A percentile compares a stretch with the other conserved stretches of the same genome.
Evolutionary conservation across 2,329 filamentous ascomycete genomes (phyloP).

Genomic region (Penicillium sp.): DNA sequence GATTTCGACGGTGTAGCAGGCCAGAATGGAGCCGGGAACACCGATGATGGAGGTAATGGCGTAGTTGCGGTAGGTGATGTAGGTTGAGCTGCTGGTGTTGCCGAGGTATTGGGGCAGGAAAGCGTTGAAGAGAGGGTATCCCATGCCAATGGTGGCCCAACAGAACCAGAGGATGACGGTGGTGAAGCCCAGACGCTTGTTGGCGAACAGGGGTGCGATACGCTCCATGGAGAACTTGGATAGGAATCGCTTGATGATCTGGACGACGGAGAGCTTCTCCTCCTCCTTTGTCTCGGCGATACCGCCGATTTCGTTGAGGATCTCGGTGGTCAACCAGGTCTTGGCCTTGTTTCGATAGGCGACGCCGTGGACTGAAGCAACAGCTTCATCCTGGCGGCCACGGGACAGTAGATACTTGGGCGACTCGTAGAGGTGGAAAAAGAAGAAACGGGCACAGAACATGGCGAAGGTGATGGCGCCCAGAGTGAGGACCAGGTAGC

Average conservation of each 20-base stretch:
- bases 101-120: slow-evolving; percentile 79
- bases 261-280: slow-evolving; percentile 37
- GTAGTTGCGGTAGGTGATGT: slow-evolving; percentile 67
- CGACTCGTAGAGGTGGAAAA: slow-evolving; percentile 79
- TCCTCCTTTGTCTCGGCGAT: slow-evolving; percentile 40
- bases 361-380: slow-evolving; percentile 72
- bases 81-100: slow-evolving; percentile 49
- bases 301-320: slow-evolving; percentile 51
- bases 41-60: slow-evolving; percentile 72
- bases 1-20: slow-evolving; percentile 65
- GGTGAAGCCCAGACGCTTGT: slow-evolving; percentile 44
- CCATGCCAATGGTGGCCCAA: slow-evolving; percentile 80
- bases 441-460: slow-evolving; percentile 71
- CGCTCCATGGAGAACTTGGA: slow-evolving; percentile 61
- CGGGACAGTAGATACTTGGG: slow-evolving; percentile 74
- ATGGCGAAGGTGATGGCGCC: slow-evolving; percentile 69
- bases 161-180: slow-evolving; percentile 65
- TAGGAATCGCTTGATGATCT: slow-evolving; percentile 57
- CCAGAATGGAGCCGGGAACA: slow-evolving; percentile 69
- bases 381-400: slow-evolving; percentile 70
- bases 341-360: slow-evolving; percentile 62
- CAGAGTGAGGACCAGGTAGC: slow-evolving; percentile 65
- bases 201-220: slow-evolving; percentile 58
- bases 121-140: slow-evolving; percentile 81
- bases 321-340: slow-evolving; percentile 70